Percentiles rank a stretch among this genome's conserved stretches.
Conservation (phyloP, 768 basidiomycete genomes). For the Coprinellus aureogranulatus region DNA sequence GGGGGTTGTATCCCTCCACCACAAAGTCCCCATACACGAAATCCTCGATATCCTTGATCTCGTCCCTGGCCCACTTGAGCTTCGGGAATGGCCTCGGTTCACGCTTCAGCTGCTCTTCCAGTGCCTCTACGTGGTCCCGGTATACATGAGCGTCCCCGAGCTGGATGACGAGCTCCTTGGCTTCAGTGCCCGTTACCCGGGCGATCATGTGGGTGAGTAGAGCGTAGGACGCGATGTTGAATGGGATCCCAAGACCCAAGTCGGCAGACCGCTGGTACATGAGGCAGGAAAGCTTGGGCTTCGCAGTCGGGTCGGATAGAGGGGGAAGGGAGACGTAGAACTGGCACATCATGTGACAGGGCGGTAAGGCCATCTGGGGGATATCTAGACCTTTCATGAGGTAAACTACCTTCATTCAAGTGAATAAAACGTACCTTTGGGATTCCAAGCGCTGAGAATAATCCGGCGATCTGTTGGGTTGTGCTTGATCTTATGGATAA, state of each 20-base stretch:
- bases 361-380: slow-evolving; percentile 91
- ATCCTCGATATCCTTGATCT: slow-evolving; percentile 72
- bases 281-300: slow-evolving; percentile 82
- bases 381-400: slow-evolving; percentile 77
- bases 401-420: neutral
- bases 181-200: slow-evolving; percentile 80
- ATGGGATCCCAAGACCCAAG: slow-evolving; percentile 94
- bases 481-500: slow-evolving; percentile 87
- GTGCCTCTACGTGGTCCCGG: slow-evolving; percentile 84
- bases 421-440: slow-evolving; percentile 65
- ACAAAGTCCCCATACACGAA: slow-evolving; percentile 79
- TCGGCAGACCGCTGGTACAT: slow-evolving; percentile 99
- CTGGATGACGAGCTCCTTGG: slow-evolving; percentile 90
- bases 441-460: slow-evolving; percentile 97
- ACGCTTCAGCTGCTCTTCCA: slow-evolving; percentile 76
- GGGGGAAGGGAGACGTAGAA: slow-evolving; percentile 92
- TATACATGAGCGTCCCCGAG: slow-evolving; percentile 99
- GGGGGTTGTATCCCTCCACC: slow-evolving; percentile 83
- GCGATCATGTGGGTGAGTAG: slow-evolving; percentile 97
- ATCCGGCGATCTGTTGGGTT: slow-evolving; percentile 93
- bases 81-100: slow-evolving; percentile 82
- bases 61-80: slow-evolving; percentile 65
- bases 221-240: slow-evolving; percentile 99
- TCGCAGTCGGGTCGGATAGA: slow-evolving; percentile 44
- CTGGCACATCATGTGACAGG: slow-evolving; percentile 98